A percentile compares a stretch with the other conserved stretches of the same genome.
Evolutionary conservation across 495 filamentous ascomycete genomes (phyloP).

Genomic region (Talaromyces thailandensis): DNA sequence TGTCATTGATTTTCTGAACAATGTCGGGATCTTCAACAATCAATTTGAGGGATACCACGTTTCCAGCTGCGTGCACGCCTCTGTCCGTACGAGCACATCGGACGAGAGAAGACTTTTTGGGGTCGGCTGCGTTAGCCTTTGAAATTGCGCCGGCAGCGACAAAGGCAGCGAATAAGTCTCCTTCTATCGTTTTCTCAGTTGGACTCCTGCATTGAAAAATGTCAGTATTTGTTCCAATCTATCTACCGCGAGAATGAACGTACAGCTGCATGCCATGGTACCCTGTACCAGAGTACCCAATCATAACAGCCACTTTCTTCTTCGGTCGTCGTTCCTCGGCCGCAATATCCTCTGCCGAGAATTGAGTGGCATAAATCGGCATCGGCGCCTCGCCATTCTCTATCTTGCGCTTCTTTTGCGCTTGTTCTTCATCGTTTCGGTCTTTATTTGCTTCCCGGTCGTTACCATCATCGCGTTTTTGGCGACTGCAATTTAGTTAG

Average conservation of each 20-base stretch:
- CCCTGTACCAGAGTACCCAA: conserved; percentile 94
- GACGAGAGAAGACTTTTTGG: conserved; percentile 89
- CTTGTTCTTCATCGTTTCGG: conserved; percentile 46
- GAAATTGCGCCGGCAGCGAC: conserved; percentile 87
- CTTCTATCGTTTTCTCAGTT: conserved; percentile 83
- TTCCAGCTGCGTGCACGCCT: conserved; percentile 94
- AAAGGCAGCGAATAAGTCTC: conserved; percentile 89
- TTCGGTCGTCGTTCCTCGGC: conserved; percentile 81
- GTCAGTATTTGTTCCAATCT: conserved; percentile 4
- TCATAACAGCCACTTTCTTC: conserved; percentile 87
- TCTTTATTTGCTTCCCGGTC: conserved; percentile 26
- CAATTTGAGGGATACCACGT: conserved; percentile 89
- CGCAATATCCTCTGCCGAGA: conserved; percentile 70
- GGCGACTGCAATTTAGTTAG: conserved; percentile 54
- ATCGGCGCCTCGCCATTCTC: conserved; percentile 35
- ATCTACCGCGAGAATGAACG: conserved; percentile 2
- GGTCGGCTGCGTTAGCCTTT: conserved; percentile 91
- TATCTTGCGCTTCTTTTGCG: conserved; percentile 48
- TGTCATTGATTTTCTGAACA: conserved; percentile 79
- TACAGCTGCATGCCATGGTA: conserved; percentile 94
- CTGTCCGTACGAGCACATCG: conserved; percentile 95
- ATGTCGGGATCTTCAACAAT: conserved; percentile 87
- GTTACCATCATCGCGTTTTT: conserved; percentile 44
- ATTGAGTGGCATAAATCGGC: conserved; percentile 46
- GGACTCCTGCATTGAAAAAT: conserved; percentile 42